Conservation (phyloP, 495 filamentous ascomycete genomes). For the Penicillium alfredii region DNA sequence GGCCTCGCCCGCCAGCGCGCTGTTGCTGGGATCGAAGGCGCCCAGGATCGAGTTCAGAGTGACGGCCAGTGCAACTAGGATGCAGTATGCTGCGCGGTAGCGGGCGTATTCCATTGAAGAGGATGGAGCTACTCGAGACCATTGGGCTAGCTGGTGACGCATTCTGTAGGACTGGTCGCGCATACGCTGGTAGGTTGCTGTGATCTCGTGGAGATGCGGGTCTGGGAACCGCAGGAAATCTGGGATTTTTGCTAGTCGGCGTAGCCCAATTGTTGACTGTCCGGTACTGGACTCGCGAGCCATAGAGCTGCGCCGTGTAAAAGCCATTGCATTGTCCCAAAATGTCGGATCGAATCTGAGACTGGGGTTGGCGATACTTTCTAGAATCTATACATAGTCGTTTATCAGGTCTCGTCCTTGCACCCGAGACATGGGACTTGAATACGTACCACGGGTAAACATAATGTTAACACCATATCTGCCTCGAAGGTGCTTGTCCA, state of each 20-base stretch:
- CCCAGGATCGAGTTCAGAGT: conserved; percentile 26
- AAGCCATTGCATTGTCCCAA: conserved; percentile 10
- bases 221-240: conserved; percentile 16
- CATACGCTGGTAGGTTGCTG: conserved; percentile 12
- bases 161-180: conserved; percentile 10
- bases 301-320: conserved; percentile 1
- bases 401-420: too few species aligned
- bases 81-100: conserved; percentile 18
- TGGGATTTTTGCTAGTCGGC: conserved; percentile 17
- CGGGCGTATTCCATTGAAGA: conserved; percentile 13
- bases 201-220: conserved; percentile 17
- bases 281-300: not conserved
- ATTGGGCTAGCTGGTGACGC: conserved; percentile 6
- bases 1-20: conserved; percentile 11
- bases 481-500: conserved; percentile 23
- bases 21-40: conserved; percentile 15
- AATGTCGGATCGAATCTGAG: conserved; percentile 22
- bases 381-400: conserved; percentile 23
- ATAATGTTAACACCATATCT: conserved; percentile 26
- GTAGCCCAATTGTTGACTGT: conserved; percentile 8
- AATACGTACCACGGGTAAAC: conserved; percentile 30
- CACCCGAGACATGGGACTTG: too few species aligned
- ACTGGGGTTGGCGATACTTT: conserved; percentile 25
- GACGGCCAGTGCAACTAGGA: conserved; percentile 20
- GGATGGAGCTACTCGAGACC: not conserved